Evolutionary conservation across 345 rosid species (phyloP).

Genomic region (Populus ilicifolia): DNA sequence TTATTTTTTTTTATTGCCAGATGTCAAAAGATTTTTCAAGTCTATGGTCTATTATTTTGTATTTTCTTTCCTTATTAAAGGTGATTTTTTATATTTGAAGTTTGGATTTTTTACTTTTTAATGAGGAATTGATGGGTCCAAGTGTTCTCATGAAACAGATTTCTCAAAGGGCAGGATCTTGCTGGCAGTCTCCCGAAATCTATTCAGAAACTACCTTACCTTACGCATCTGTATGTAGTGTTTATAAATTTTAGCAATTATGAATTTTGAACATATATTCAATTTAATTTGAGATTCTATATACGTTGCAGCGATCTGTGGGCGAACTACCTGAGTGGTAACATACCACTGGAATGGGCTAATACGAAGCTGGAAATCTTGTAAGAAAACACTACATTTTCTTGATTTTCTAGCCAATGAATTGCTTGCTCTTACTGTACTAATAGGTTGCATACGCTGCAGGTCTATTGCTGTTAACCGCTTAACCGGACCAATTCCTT

Average conservation of each 20-base stretch:
- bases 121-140: neutral
- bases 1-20: neutral
- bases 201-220: conserved; percentile 12
- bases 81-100: neutral
- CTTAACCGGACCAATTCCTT: conserved; percentile 11
- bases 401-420: neutral
- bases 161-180: conserved; percentile 12
- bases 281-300: neutral
- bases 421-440: neutral
- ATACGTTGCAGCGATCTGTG: conserved; percentile 2
- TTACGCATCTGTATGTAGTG: conserved; percentile 3
- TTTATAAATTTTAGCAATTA: neutral
- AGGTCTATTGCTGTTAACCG: conserved; percentile 2
- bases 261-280: neutral
- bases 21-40: neutral
- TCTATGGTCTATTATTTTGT: neutral
- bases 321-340: conserved; percentile 14
- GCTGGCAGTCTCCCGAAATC: conserved; percentile 11
- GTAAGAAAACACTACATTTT: conserved; percentile 3
- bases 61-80: neutral
- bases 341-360: conserved; percentile 17
- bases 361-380: conserved; percentile 7
- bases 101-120: neutral
- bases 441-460: neutral
- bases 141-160: neutral